Conservation (phyloP, 1,284 basidiomycete genomes). For the Anthracocystis panici-leucophaei region DNA sequence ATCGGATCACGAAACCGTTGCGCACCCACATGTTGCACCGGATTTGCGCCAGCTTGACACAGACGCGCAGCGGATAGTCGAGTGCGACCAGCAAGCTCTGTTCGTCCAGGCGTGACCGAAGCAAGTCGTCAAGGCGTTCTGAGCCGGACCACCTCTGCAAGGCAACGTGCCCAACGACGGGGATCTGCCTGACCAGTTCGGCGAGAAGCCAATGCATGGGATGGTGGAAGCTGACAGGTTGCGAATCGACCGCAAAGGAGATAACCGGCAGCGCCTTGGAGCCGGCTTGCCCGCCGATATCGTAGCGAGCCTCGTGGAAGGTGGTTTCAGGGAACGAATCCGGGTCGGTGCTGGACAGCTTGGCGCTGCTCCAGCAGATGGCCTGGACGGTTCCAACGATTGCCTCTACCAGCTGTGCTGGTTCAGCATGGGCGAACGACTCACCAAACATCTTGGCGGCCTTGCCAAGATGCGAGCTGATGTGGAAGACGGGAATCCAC, state of each 20-base stretch:
- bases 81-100: constrained; percentile 52
- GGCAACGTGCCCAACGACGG: constrained; percentile 30
- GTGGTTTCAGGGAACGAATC: constrained; percentile 78
- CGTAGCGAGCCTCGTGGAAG: constrained; percentile 72
- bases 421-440: constrained; percentile 71
- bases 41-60: constrained; percentile 83
- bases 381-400: constrained; percentile 79
- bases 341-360: constrained; percentile 68
- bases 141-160: constrained; percentile 36
- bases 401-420: constrained; percentile 77
- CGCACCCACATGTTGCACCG: constrained; percentile 96
- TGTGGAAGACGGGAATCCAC: constrained; percentile 67
- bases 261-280: constrained; percentile 75
- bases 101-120: constrained; percentile 46
- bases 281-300: constrained; percentile 74
- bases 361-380: constrained; percentile 71
- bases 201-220: constrained; percentile 91
- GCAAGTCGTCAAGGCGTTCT: constrained; percentile 38
- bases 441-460: constrained; percentile 64
- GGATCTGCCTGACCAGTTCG: constrained; percentile 80
- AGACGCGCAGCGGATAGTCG: constrained; percentile 65
- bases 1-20: constrained; percentile 94
- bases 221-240: constrained; percentile 84
- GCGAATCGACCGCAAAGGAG: constrained; percentile 69
- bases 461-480: constrained; percentile 64